These are phyloP conservation scores for Neurospora pannonica DNA, from an alignment of 495 filamentous ascomycete genomes.

Conservation along the genomic window DNA sequence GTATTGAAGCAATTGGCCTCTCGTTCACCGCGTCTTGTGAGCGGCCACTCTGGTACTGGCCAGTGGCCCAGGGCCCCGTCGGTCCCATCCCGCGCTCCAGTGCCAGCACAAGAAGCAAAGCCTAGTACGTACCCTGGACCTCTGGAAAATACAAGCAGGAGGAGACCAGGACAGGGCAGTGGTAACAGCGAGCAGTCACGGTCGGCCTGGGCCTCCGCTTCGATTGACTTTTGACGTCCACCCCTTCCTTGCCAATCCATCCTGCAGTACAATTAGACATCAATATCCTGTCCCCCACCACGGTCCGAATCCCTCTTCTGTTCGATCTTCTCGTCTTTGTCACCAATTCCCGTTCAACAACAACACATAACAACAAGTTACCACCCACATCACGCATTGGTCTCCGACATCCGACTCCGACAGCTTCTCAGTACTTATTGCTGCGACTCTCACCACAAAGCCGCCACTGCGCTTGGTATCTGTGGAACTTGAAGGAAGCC, in stretches of 20 bases:
- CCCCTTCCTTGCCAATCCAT: not conserved
- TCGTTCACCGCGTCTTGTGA: not conserved
- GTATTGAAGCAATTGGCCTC: not conserved
- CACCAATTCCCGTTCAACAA: constrained; percentile 8
- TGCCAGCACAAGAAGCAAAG: constrained; percentile 10
- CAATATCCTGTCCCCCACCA: constrained; percentile 26
- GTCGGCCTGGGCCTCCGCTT: constrained; percentile 11
- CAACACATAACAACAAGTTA: not conserved
- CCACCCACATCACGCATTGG: not conserved
- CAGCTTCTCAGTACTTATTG: not conserved
- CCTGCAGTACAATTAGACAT: constrained; percentile 22
- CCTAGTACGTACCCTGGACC: constrained; percentile 4
- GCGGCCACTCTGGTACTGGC: not conserved
- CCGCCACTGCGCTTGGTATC: not conserved
- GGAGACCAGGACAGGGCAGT: not conserved
- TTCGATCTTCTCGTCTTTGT: constrained; percentile 7
- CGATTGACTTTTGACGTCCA: constrained; percentile 5
- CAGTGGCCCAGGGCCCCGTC: not conserved
- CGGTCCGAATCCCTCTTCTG: constrained; percentile 12
- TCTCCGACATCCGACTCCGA: not conserved
- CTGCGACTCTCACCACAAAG: not conserved
- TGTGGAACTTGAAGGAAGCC: not conserved
- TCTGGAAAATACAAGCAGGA: constrained; percentile 1
- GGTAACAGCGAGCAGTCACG: constrained; percentile 6
- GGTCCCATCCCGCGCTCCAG: not conserved